These are phyloP conservation scores for Arachis stenosperma DNA, from an alignment of 306 rosid genomes.

Conservation along the genomic window DNA sequence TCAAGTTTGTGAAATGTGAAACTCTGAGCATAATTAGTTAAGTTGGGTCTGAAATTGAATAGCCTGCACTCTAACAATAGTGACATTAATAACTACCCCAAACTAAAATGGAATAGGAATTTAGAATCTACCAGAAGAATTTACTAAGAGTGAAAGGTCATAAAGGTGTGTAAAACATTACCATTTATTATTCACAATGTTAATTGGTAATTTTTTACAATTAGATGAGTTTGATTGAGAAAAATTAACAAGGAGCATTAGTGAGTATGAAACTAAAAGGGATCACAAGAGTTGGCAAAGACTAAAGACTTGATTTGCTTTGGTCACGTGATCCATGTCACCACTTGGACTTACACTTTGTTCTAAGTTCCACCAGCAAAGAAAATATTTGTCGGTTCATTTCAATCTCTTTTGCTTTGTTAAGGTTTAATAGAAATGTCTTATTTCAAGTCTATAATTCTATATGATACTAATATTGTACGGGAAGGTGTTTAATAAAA, in stretches of 20 bases:
- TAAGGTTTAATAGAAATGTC: too few relatives aligned
- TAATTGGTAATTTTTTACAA: neutral
- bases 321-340: conserved; percentile 43
- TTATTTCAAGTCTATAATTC: too few relatives aligned
- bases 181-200: conserved; percentile 26
- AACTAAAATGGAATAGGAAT: conserved; percentile 31
- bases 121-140: conserved; percentile 16
- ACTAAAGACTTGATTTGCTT: conserved; percentile 35
- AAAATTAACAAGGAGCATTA: neutral
- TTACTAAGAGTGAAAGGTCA: conserved; percentile 30
- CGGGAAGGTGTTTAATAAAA: too few relatives aligned
- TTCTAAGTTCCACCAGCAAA: conserved; percentile 8
- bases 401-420: neutral
- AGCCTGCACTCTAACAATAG: conserved; percentile 25
- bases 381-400: neutral
- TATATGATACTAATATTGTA: too few relatives aligned
- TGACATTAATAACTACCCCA: conserved; percentile 21
- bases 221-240: neutral
- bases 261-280: neutral
- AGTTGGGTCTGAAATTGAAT: conserved; percentile 44
- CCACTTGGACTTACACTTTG: neutral
- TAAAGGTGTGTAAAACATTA: conserved; percentile 28
- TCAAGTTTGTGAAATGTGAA: conserved; percentile 11
- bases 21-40: conserved; percentile 24
- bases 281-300: conserved; percentile 6